Percentiles rank a stretch among this genome's conserved stretches.
Evolutionary conservation across 108 stramenopile genomes (phyloP).

Genomic region (Poteriospumella lacustris): DNA sequence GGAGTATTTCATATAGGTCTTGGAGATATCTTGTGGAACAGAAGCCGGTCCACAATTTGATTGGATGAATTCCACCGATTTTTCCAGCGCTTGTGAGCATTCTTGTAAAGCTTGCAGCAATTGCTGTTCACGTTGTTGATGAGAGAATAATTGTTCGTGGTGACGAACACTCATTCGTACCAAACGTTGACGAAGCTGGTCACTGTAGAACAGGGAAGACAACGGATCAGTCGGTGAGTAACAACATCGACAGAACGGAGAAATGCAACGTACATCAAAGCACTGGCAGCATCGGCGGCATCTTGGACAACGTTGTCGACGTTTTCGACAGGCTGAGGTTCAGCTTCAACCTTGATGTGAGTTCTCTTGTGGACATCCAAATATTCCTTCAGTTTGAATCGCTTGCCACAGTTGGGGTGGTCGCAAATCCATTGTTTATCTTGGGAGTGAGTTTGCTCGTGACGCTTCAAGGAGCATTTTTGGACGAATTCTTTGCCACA

Average conservation of each 20-base stretch:
- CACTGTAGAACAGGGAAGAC: not conserved
- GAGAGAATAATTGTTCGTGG: constrained; percentile 16
- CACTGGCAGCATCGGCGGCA: constrained; percentile 16
- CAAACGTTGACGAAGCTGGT: constrained; percentile 21
- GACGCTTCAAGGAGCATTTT: constrained; percentile 26
- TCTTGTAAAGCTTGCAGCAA: constrained; percentile 13
- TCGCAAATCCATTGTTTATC: constrained; percentile 30
- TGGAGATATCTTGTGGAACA: not conserved
- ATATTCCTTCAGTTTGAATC: constrained; percentile 31
- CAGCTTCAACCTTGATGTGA: constrained; percentile 25
- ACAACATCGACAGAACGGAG: not conserved
- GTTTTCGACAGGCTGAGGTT: constrained; percentile 14
- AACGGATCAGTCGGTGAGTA: not conserved
- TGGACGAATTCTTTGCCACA: constrained; percentile 27
- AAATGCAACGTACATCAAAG: constrained; percentile 21
- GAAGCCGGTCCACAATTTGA: not conserved
- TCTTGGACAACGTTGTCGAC: constrained; percentile 20
- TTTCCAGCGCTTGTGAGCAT: not conserved
- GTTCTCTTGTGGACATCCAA: constrained; percentile 25
- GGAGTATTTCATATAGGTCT: not conserved
- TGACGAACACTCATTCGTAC: constrained; percentile 28
- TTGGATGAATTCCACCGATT: not conserved
- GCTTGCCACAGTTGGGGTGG: constrained; percentile 15
- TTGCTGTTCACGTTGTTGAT: constrained; percentile 22
- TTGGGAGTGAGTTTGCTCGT: constrained; percentile 28